phyloP scores from a whole-genome alignment of 306 rosid species.

The Gastrolobium villosum region DNA sequence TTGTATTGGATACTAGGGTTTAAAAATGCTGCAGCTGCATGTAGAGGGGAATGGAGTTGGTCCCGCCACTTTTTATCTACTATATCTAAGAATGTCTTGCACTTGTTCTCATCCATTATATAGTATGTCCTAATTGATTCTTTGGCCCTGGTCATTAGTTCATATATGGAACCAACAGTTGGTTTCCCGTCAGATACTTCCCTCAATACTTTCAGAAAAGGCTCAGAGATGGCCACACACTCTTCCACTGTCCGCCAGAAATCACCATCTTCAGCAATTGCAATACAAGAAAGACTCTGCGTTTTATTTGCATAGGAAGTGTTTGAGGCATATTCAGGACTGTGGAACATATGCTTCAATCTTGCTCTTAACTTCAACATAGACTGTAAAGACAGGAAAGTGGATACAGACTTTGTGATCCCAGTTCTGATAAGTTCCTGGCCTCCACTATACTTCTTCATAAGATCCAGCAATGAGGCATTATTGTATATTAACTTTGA shows the following conservation, averaged over 20 bases:
- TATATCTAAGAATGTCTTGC: constrained; percentile 86
- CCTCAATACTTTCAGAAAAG: constrained; percentile 90
- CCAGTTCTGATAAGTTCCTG: constrained; percentile 95
- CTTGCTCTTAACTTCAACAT: constrained; percentile 84
- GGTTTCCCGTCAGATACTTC: constrained; percentile 97
- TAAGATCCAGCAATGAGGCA: constrained; percentile 83
- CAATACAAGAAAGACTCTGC: constrained; percentile 70
- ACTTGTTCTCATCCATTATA: constrained; percentile 97
- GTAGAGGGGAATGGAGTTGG: constrained; percentile 97
- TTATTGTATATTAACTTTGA: constrained; percentile 89
- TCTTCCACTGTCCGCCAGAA: constrained; percentile 97
- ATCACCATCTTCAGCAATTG: constrained; percentile 80
- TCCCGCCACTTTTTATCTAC: constrained; percentile 94
- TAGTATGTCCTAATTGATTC: constrained; percentile 92
- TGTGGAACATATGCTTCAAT: constrained; percentile 89
- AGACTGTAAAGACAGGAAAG: constrained; percentile 84
- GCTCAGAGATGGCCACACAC: constrained; percentile 95
- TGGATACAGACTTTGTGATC: constrained; percentile 85
- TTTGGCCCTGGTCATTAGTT: constrained; percentile 95
- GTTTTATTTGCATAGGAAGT: constrained; percentile 77
- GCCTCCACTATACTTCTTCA: constrained; percentile 88
- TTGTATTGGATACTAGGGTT: constrained; percentile 95
- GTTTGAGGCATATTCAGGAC: constrained; percentile 79
- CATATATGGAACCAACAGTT: constrained; percentile 88
- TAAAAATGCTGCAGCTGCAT: constrained; percentile 94